Percentiles rank a stretch among this genome's conserved stretches.
These are phyloP conservation scores for Aschersonia sp. DNA, from an alignment of 2,329 filamentous ascomycete species.

Conservation along the genomic window DNA sequence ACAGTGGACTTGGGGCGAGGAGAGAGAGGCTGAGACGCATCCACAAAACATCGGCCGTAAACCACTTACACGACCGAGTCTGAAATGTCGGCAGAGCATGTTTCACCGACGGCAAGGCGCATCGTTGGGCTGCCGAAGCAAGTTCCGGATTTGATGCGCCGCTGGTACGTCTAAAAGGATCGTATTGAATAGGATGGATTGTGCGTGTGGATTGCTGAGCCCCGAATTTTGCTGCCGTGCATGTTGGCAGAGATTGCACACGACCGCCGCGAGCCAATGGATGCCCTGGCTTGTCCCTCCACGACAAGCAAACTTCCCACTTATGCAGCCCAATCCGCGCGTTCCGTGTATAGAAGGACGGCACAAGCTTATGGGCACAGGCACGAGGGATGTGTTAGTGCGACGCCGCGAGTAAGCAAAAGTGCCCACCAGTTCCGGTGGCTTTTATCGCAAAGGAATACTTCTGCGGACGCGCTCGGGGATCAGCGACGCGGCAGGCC, in stretches of 20 bases:
- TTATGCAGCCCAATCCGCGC: background rate
- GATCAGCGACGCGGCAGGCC: background rate
- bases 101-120: background rate
- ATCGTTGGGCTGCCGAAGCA: background rate
- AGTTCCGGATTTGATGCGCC: background rate
- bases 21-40: no score
- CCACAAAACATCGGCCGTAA: no score
- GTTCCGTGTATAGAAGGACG: background rate
- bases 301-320: slow-evolving; percentile 1
- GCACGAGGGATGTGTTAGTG: background rate
- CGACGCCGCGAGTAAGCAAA: background rate
- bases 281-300: background rate
- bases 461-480: background rate
- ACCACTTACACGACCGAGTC: no score
- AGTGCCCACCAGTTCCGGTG: background rate
- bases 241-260: background rate
- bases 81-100: background rate
- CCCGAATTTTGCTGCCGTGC: background rate
- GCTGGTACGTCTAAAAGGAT: background rate
- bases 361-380: slow-evolving; percentile 1
- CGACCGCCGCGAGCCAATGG: background rate
- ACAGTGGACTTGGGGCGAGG: no score
- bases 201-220: background rate
- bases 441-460: background rate
- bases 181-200: background rate